Percentiles rank a stretch among this genome's conserved stretches.
These are phyloP conservation scores for Dothideomycetes sp. DNA, from an alignment of 2,329 filamentous ascomycete genomes.

Conservation along the genomic window DNA sequence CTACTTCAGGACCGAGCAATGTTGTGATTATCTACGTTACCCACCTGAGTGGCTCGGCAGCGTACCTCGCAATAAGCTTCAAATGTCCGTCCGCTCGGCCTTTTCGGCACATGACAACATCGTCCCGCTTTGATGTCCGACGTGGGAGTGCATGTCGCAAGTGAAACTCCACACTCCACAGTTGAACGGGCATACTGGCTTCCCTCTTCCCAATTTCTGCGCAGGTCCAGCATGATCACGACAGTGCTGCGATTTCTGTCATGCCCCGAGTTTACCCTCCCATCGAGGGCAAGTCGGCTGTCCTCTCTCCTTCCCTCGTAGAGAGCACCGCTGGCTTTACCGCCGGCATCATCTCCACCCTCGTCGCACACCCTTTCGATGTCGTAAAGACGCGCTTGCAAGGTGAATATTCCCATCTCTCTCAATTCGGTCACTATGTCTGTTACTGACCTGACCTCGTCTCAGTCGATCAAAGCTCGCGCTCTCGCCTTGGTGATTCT, in stretches of 20 bases:
- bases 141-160: neutral
- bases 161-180: neutral
- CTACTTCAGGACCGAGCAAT: no score
- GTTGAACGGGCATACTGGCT: constrained; percentile 1
- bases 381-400: constrained; percentile 95
- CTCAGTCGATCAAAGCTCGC: constrained; percentile 40
- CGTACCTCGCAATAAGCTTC: no score
- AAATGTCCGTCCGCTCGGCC: no score
- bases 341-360: constrained; percentile 75
- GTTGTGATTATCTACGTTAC: no score
- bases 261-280: constrained; percentile 41
- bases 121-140: no score
- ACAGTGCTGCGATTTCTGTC: neutral
- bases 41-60: no score
- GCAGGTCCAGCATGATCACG: constrained; percentile 1
- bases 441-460: constrained; percentile 1
- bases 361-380: constrained; percentile 85
- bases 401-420: constrained; percentile 14
- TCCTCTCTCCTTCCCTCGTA: constrained; percentile 64
- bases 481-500: constrained; percentile 41
- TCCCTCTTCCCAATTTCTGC: neutral
- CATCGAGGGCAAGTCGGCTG: constrained; percentile 36
- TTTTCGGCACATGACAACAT: neutral
- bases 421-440: neutral
- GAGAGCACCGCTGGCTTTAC: constrained; percentile 85